Evolutionary conservation across 1,284 basidiomycete species (phyloP).

Genomic region (Trichosporon sp.): DNA sequence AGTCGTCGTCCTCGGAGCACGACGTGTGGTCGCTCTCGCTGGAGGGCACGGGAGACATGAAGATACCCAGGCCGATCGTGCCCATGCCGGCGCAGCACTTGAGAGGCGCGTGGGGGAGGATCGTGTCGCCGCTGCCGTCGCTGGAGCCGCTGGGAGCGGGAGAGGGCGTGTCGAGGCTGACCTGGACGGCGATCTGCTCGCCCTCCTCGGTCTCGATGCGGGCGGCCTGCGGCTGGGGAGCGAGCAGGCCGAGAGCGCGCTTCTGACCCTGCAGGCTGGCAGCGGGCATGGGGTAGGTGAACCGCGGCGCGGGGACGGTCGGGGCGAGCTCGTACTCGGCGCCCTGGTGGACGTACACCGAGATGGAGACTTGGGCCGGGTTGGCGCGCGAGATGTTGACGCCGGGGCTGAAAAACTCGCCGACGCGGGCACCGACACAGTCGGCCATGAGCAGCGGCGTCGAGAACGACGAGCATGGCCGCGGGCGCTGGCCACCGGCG

Average conservation of each 20-base stretch:
- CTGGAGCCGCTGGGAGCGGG: neutral
- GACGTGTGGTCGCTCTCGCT: conserved; percentile 7
- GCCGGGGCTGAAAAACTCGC: conserved; percentile 31
- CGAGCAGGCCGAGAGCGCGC: neutral
- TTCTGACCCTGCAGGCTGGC: neutral
- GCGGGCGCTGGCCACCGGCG: conserved; percentile 39
- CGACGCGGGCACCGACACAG: conserved; percentile 15
- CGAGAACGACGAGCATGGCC: conserved; percentile 21
- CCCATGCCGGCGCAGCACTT: conserved; percentile 12
- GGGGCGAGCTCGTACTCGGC: conserved; percentile 9
- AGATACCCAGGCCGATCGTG: conserved; percentile 18
- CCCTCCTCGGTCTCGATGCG: neutral
- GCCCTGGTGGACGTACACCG: conserved; percentile 35
- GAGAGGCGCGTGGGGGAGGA: neutral
- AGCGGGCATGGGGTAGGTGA: conserved; percentile 19
- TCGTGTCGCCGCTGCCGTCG: neutral
- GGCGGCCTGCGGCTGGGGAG: neutral
- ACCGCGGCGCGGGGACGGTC: conserved; percentile 9
- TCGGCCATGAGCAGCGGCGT: conserved; percentile 14
- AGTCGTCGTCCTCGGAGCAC: conserved; percentile 15
- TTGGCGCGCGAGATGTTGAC: conserved; percentile 22
- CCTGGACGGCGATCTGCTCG: neutral
- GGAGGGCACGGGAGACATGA: conserved; percentile 8
- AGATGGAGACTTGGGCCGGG: conserved; percentile 34
- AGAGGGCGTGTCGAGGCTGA: conserved; percentile 1